Percentiles rank a stretch among this genome's conserved stretches.
Conservation (phyloP, 2,329 filamentous ascomycete genomes). For the Podosphaera aphanis region DNA sequence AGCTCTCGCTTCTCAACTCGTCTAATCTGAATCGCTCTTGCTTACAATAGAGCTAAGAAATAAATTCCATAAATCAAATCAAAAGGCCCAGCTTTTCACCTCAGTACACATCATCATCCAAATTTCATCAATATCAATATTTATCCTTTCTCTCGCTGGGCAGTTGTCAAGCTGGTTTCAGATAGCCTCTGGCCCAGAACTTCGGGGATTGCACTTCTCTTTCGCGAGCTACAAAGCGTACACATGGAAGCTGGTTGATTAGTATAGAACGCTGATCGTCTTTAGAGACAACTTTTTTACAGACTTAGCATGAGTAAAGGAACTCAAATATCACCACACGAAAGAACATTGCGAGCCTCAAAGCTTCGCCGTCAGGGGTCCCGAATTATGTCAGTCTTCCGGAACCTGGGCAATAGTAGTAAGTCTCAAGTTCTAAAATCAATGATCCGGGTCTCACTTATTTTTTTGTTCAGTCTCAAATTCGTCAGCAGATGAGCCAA, state of each 20-base stretch:
- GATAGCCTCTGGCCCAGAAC: too few relatives aligned
- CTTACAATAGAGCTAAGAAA: too few relatives aligned
- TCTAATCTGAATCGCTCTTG: slow-evolving; percentile 1
- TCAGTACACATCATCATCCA: background rate
- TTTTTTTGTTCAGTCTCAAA: slow-evolving; percentile 4
- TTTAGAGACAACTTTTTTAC: background rate
- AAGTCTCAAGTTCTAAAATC: background rate
- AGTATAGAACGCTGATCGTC: background rate
- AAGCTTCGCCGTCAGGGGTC: slow-evolving; percentile 21
- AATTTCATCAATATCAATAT: background rate
- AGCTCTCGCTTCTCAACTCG: too few relatives aligned
- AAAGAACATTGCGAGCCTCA: slow-evolving; percentile 11
- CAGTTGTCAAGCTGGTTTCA: background rate
- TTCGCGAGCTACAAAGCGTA: too few relatives aligned
- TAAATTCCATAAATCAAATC: too few relatives aligned
- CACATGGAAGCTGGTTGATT: background rate
- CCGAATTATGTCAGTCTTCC: slow-evolving; percentile 20
- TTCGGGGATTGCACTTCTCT: too few relatives aligned
- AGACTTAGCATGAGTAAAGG: background rate
- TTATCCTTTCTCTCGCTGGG: background rate
- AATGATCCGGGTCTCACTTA: slow-evolving; percentile 1
- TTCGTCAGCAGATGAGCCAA: slow-evolving; percentile 5
- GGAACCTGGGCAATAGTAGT: slow-evolving; percentile 21
- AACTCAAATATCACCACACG: slow-evolving; percentile 5
- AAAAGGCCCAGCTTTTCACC: background rate